A percentile compares a stretch with the other conserved stretches of the same genome.
Conservation (phyloP, 257 asterid species). For the Coffea eugenioides region DNA sequence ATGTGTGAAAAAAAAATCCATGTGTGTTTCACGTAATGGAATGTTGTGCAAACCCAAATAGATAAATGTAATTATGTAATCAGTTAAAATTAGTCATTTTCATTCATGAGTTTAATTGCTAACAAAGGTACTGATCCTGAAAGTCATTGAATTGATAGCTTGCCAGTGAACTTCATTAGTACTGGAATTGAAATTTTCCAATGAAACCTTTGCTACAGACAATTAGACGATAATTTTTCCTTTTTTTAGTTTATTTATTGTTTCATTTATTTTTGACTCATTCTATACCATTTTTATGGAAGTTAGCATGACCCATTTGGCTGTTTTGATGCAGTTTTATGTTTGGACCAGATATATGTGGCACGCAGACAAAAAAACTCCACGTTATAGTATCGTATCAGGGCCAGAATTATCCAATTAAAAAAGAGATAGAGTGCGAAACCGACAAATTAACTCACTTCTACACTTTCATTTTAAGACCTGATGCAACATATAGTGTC, state of each 20-base stretch:
- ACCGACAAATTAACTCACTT: slow-evolving; percentile 89
- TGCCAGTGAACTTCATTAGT: background rate
- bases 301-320: slow-evolving; percentile 4
- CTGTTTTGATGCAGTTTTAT: slow-evolving; percentile 58
- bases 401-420: slow-evolving; percentile 82
- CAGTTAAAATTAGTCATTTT: background rate
- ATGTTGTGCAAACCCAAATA: background rate
- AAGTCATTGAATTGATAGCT: too few species aligned
- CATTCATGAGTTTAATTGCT: background rate
- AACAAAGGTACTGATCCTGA: background rate
- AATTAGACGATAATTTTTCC: background rate
- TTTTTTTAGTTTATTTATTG: background rate
- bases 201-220: background rate
- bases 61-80: background rate
- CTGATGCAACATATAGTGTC: slow-evolving; percentile 81
- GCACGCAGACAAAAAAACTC: slow-evolving; percentile 89
- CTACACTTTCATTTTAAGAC: slow-evolving; percentile 79
- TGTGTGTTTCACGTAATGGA: background rate
- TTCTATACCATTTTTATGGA: background rate
- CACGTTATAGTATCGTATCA: slow-evolving; percentile 77
- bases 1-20: background rate
- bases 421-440: slow-evolving; percentile 89
- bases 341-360: slow-evolving; percentile 99
- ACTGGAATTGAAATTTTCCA: background rate
- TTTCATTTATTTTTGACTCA: background rate